Evolutionary conservation across 257 asterid genomes (phyloP), one percentile per base, ranked within the genome.

Genomic region (Fraxinus americana): DNA sequence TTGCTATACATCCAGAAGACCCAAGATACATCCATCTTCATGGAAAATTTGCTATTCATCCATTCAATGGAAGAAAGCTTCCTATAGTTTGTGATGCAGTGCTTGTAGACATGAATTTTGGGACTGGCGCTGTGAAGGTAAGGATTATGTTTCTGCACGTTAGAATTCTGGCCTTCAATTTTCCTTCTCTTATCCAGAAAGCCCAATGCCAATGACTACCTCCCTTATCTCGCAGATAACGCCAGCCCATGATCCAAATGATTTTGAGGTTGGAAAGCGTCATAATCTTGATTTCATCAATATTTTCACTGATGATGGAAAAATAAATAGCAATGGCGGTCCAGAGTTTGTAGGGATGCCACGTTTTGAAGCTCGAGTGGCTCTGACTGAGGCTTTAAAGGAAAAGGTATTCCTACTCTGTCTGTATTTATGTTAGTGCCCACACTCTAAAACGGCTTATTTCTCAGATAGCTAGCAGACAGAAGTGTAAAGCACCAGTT

Each of bases 51-150:
- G 99, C 96, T 1, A 52, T 93, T 57, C 99, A 95, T 82, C 99
- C 99, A 75, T 95, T 93, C 74, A 90, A 87, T 78, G 96, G 93
- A 74, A 88, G 98, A 82, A 93, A 82, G 75, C 97, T 95, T 78
- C 97, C 97, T 41, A 91, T 95, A 79, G 91, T 95, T 83, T 93
- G 97, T 86, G 99, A 95, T 88, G 82, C 86, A 50, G 83, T 86
- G 52, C 97, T 95, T 35, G 99, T 95, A 12, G 98, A 93, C 82
- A 92, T 92, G 97, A 87, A 80, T 69, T 93, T 95, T 80, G 99
- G 99, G 41, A 95, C 99, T 76, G 99, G 99, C 85, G 97, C 97
- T 87, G 99, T 95, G 77, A 95, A 95, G 96, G 99, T 92, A 75
- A 50, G 76, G 65, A 6, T 54, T 59, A 50, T 68, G 57, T 61